Conservation (phyloP, 306 rosid genomes). For the Elaeagnus macrophylla region DNA sequence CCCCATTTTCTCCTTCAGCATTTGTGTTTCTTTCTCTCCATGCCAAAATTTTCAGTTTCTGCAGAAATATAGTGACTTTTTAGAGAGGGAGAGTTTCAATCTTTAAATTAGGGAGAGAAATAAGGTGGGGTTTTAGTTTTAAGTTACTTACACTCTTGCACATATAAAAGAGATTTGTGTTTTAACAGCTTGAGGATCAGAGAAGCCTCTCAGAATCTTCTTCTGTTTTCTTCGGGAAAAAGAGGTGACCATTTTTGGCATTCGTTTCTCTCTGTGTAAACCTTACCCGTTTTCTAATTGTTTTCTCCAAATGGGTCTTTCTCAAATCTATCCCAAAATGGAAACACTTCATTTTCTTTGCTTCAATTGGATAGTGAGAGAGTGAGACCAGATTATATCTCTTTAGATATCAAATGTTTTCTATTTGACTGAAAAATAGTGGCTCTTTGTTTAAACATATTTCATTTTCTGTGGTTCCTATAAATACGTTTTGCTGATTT, state of each 20-base stretch:
- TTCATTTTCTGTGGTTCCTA: constrained; percentile 6
- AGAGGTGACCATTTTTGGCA: constrained; percentile 28
- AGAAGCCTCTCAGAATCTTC: background rate
- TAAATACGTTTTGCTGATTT: background rate
- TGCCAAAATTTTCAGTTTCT: constrained; percentile 37
- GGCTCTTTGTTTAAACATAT: constrained; percentile 14
- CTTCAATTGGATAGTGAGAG: constrained; percentile 2
- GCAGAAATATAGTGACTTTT: constrained; percentile 28
- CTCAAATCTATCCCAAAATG: constrained; percentile 22
- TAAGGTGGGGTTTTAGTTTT: constrained; percentile 3
- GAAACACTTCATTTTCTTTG: constrained; percentile 6
- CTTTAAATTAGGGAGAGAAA: constrained; percentile 6
- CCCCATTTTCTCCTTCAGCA: constrained; percentile 39
- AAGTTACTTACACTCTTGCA: background rate
- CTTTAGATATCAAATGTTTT: background rate
- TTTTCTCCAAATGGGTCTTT: constrained; percentile 6
- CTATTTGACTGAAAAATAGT: constrained; percentile 7
- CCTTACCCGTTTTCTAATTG: background rate
- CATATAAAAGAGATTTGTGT: constrained; percentile 2
- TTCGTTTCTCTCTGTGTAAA: constrained; percentile 9
- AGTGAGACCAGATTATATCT: constrained; percentile 2
- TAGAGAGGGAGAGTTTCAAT: constrained; percentile 8
- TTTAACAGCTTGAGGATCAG: constrained; percentile 16
- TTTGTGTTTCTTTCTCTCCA: constrained; percentile 40
- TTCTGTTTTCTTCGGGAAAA: constrained; percentile 9